A percentile compares a stretch with the other conserved stretches of the same genome.
These are phyloP conservation scores for Phanerodontia chrysosporium DNA, from an alignment of 768 basidiomycete genomes.

Conservation along the genomic window DNA sequence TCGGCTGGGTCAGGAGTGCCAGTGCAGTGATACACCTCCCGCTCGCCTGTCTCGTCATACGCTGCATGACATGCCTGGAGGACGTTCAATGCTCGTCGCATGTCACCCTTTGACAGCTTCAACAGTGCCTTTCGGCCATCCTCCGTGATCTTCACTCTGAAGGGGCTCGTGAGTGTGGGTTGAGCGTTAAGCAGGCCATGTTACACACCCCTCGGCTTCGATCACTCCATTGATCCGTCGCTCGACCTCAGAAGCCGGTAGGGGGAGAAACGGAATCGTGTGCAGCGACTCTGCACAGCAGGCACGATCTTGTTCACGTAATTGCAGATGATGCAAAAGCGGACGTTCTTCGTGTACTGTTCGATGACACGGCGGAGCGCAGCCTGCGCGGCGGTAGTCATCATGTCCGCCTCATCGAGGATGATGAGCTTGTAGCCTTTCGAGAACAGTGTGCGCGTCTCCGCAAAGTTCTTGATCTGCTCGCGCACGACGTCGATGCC, in stretches of 20 bases:
- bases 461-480: constrained; percentile 98
- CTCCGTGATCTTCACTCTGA: constrained; percentile 77
- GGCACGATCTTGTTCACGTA: constrained; percentile 99
- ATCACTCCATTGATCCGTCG: constrained; percentile 76
- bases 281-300: constrained; percentile 97
- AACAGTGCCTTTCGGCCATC: constrained; percentile 88
- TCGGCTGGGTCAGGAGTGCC: constrained; percentile 95
- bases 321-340: constrained; percentile 99
- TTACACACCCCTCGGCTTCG: constrained; percentile 73
- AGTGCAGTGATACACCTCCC: constrained; percentile 93
- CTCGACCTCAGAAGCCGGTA: constrained; percentile 83
- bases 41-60: constrained; percentile 83
- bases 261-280: constrained; percentile 95
- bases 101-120: constrained; percentile 95
- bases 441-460: constrained; percentile 86
- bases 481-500: constrained; percentile 98
- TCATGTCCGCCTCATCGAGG: constrained; percentile 99
- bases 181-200: not conserved
- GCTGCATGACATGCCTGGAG: constrained; percentile 98
- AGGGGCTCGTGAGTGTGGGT: constrained; percentile 2
- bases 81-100: constrained; percentile 94
- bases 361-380: constrained; percentile 96
- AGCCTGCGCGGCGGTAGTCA: constrained; percentile 97
- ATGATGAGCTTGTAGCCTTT: constrained; percentile 98
- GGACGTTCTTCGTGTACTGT: constrained; percentile 96